Evolutionary conservation across 495 filamentous ascomycete species (phyloP), one percentile per base, ranked within the genome.

Genomic region (Penicillium psychrofluorescens): DNA sequence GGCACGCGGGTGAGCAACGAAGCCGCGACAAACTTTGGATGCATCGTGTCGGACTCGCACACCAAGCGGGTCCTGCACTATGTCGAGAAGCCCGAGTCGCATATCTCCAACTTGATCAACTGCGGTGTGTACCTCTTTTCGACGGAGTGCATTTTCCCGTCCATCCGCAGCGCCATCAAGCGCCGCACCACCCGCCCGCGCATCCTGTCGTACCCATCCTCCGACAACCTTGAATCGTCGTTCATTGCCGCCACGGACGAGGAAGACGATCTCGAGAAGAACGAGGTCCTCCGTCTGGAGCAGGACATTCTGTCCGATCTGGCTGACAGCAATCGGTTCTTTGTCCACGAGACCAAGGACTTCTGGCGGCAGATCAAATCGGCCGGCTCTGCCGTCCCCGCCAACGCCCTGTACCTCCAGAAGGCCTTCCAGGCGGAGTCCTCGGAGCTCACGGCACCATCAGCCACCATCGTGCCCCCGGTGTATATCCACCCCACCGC

Each of bases 361-460:
- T 99, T 99, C 71, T 99, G 92, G 92, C 90, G 92, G 44, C 92
- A 99, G 75, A 97, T 99, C 77, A 99, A 99, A 79, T 95, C 94
- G 6, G 92, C 92, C 38, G 94, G 94, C 34, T 97, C 92, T 14
- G 92, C 92, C 39, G 89, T 99, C 44, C 94, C 92, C 8, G 92
- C 92, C 46, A 97, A 99, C 60, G 94, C 92, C 1, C 81, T 99
- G 2, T 99, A 99, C 70, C 80, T 99, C 34, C 88, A 90, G 61
- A 91, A 97, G 72, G 94, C 92, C 6, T 84, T 83, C 70, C 94
- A 97, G 67, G 77, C 74, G 16, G 81, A 80, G 46, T 90, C 89
- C 2, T 71, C 81, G 16, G 90, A 95, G 67, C 83, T 99, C 36
- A 83, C 85, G 10, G 65, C 80, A 43, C 86, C 92, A 6, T 92